Evolutionary conservation across 2,329 filamentous ascomycete genomes (phyloP), one percentile per base, ranked within the genome.

Genomic region (Verticillium zaregamsianum): DNA sequence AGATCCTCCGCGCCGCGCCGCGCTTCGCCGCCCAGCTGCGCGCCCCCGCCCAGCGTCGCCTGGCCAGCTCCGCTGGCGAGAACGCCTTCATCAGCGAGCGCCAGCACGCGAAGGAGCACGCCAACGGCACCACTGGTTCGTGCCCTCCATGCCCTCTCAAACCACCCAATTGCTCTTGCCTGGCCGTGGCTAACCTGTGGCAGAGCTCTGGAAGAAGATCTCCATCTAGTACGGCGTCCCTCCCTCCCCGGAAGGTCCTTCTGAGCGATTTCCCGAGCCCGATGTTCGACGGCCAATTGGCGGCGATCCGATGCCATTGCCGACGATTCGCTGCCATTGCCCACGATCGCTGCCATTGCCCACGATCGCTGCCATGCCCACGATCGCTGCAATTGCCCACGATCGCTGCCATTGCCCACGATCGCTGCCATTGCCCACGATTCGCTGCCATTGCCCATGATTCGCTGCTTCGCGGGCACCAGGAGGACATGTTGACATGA

Each of bases 41-140:
- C 72, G 77, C 77, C 66, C 77, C 82, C 66, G 75, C 85, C 70
- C 90, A 91, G 82, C 88, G 90, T 77, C 89, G 89, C 71, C 84
- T 92, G 72, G 89, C 88, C 74, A 88, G 85, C 80, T 82, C 84
- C 70, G 76, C 91, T 71, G 87, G 89, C 76, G 91, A 97, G 82
- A 98, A 96, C 81, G 87, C 88, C 73, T 99, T 98, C 86, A 89
- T 96, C 83, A 89, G 90, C 73, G 95, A 99, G 86, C 88, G 95
- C 76, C 83, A 88, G 76, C 91, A 90, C 72, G 91, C 97, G 75
- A 93, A 96, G 85, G 88, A 92, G 71, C 95, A 99, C 79, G 95
- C 95, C 73, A 87, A 83, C 69, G 85, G 85, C 73, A 95, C 92
- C 69, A 90, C 90, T 78, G 90, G 93, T 97, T 75, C 76, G 90